Base-by-base conservation (phyloP, 768 basidiomycete species). In the Rhodosporidiobolus odoratus region DNA sequence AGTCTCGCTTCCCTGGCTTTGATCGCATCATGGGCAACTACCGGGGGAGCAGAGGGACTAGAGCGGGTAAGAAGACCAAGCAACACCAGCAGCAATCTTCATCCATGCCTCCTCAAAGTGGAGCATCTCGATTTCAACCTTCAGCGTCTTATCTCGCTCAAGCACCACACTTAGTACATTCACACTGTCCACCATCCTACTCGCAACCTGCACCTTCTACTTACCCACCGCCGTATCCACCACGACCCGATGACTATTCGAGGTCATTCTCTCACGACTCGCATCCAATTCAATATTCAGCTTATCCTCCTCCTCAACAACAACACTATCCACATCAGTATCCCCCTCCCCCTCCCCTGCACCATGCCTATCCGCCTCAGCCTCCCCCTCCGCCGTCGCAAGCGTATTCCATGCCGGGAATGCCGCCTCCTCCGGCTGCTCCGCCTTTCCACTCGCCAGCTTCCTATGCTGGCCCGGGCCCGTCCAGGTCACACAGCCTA, bases 291-390 rank as follows among this genome's bases (percentile, higher is more conserved):
- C n/a, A n/a, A n/a, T n/a, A n/a, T n/a, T n/a, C n/a, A n/a, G n/a
- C n/a, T 8, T 30, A 54, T 32, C n/a, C 12, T 17, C 53, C 27
- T 3, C 45, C 60, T 38, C 30, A 6, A 35, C 47, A 37, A n/a
- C 10, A 27, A 3, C 30, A 12, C 35, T 30, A 37, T 25, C 60
- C 62, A 4, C 25, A 41, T 27, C 58, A 30, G n/a, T n/a, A n/a
- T n/a, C 57, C 16, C 23, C 38, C 23, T 56, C 38, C 62, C 13
- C 47, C 66, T 34, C 63, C 66, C n/a, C 21, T 60, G 30, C 59
- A 30, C 0, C 10, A 40, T 13, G 1, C 35, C 27, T 27, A 59
- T 34, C 27, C 30, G 5, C 30, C 54, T 30, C 52, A 6, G 27
- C 27, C 52, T 53, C 27, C 52, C 19, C 58, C 19, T 38, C 40